These are phyloP conservation scores for Monosporozyma servazzii DNA, from an alignment of 805 yeast genomes.

Conservation along the genomic window DNA sequence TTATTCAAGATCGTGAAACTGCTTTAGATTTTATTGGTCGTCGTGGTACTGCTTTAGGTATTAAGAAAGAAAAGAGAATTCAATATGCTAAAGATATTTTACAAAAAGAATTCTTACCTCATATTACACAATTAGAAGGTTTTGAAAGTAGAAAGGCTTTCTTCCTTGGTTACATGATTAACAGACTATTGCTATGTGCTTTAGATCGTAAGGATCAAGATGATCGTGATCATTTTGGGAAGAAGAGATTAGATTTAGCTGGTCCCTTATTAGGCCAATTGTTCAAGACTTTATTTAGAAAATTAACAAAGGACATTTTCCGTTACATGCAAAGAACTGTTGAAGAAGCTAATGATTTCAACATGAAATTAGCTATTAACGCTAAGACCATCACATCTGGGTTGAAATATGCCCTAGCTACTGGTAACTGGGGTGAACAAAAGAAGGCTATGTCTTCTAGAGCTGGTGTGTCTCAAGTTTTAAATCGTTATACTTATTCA, in stretches of 20 bases:
- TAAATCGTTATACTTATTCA: conserved; percentile 94
- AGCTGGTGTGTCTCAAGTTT: conserved; percentile 98
- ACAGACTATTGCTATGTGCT: conserved; percentile 88
- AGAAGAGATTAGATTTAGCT: conserved; percentile 94
- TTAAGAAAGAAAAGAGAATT: conserved; percentile 94
- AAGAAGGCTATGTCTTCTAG: conserved; percentile 97
- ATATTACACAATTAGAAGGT: conserved; percentile 95
- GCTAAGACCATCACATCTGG: conserved; percentile 97
- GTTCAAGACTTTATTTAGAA: conserved; percentile 88
- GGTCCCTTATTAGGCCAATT: conserved; percentile 95
- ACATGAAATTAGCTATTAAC: conserved; percentile 91
- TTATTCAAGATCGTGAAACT: conserved; percentile 95
- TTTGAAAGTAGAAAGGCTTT: conserved; percentile 94
- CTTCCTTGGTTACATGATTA: conserved; percentile 96
- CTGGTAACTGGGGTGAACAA: conserved; percentile 99
- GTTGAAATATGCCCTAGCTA: conserved; percentile 91
- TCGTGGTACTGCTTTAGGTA: conserved; percentile 95
- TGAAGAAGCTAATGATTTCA: conserved; percentile 94
- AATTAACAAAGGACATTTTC: conserved; percentile 91
- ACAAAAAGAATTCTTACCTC: conserved; percentile 93
- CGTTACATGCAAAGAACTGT: conserved; percentile 98
- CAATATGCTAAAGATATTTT: conserved; percentile 95
- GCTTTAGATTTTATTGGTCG: conserved; percentile 97
- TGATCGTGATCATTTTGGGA: conserved; percentile 99
- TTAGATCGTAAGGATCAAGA: conserved; percentile 96